Conservation (phyloP, 805 yeast species). For the Myxozyma sirexii region DNA sequence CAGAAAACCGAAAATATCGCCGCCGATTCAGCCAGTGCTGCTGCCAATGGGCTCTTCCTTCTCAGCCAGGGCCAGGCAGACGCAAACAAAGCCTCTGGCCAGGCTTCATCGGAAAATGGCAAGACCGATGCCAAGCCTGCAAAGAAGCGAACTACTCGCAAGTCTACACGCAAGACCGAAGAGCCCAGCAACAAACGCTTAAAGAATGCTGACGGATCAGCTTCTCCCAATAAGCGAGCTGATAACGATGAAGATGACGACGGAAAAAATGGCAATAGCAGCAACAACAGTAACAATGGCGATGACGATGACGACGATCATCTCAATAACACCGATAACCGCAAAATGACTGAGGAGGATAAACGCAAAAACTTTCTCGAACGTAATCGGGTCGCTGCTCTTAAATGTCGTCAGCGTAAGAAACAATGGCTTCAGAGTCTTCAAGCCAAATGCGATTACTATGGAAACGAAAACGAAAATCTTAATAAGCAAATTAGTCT, state of each 20-base stretch:
- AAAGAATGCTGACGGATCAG: background rate
- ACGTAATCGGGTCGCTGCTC: slow-evolving; percentile 91
- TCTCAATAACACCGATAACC: background rate
- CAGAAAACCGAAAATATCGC: slow-evolving; percentile 14
- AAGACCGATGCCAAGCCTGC: slow-evolving; percentile 14
- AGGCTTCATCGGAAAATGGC: slow-evolving; percentile 24
- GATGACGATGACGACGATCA: slow-evolving; percentile 10
- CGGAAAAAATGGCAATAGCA: background rate
- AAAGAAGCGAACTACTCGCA: slow-evolving; percentile 16
- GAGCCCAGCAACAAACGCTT: slow-evolving; percentile 7
- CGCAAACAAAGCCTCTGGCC: slow-evolving; percentile 5
- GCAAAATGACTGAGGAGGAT: slow-evolving; percentile 63
- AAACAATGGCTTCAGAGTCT: slow-evolving; percentile 82
- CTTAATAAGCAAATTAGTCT: slow-evolving; percentile 60
- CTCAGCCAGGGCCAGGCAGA: slow-evolving; percentile 38
- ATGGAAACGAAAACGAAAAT: slow-evolving; percentile 68
- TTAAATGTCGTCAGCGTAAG: slow-evolving; percentile 92
- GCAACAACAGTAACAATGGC: background rate
- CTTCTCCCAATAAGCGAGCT: slow-evolving; percentile 5
- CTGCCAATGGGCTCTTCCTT: slow-evolving; percentile 43
- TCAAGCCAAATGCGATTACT: slow-evolving; percentile 75
- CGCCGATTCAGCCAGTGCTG: slow-evolving; percentile 35
- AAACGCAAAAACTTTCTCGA: slow-evolving; percentile 79
- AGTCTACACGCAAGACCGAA: slow-evolving; percentile 4
- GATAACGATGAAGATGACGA: background rate